These are phyloP conservation scores for Vitrella brassicaformis DNA, from an alignment of 73 alveolate species.

Conservation along the genomic window DNA sequence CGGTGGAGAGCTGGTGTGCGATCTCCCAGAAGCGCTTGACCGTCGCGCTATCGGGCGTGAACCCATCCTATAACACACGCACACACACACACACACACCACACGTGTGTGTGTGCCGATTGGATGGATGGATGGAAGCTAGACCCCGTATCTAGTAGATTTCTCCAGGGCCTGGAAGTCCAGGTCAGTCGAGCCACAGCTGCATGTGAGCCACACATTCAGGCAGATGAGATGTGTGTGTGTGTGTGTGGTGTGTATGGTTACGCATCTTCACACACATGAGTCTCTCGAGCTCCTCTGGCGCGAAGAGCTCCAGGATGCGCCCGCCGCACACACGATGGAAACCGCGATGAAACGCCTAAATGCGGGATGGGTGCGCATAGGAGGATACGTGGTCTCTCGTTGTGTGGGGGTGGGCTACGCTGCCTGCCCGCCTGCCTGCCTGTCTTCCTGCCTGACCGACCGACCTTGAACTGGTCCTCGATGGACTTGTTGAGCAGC, in stretches of 20 bases:
- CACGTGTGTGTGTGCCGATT: background rate
- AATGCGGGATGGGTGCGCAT: too few relatives aligned
- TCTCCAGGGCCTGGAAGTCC: slow-evolving; percentile 66
- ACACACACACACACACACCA: background rate
- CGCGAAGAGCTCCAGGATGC: slow-evolving; percentile 45
- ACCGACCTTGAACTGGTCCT: slow-evolving; percentile 41
- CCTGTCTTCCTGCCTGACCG: too few relatives aligned
- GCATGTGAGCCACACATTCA: too few relatives aligned
- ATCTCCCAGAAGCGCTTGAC: slow-evolving; percentile 67
- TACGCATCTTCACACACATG: too few relatives aligned
- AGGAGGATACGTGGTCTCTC: too few relatives aligned
- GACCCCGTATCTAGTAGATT: slow-evolving; percentile 50
- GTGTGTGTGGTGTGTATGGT: too few relatives aligned
- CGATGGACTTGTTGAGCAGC: slow-evolving; percentile 64
- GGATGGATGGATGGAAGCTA: background rate
- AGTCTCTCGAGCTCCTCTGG: slow-evolving; percentile 76
- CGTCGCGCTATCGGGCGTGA: slow-evolving; percentile 39
- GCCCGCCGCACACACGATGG: slow-evolving; percentile 52
- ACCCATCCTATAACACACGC: slow-evolving; percentile 49
- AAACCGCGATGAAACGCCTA: slow-evolving; percentile 64
- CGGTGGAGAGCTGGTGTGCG: slow-evolving; percentile 45
- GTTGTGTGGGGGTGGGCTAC: too few relatives aligned
- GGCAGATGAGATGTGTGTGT: too few relatives aligned
- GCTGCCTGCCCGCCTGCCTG: background rate
- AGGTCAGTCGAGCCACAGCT: slow-evolving; percentile 68